These are phyloP conservation scores for Rugonectria rugulosa DNA, from an alignment of 2,329 filamentous ascomycete genomes.

Conservation along the genomic window DNA sequence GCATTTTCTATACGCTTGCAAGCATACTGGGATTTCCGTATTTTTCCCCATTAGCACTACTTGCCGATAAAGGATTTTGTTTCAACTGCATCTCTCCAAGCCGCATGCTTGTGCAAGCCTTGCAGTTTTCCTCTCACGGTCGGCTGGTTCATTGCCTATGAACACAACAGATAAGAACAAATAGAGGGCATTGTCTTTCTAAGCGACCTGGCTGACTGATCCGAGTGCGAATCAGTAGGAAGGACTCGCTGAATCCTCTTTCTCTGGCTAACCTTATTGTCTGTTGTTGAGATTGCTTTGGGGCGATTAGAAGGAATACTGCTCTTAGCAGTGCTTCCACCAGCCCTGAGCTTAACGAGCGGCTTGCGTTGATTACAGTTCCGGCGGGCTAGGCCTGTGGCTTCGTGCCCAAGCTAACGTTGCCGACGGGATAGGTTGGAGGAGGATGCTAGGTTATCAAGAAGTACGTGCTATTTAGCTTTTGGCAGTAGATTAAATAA, in stretches of 20 bases:
- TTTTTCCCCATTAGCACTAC: too few relatives aligned
- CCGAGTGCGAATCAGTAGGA: too few relatives aligned
- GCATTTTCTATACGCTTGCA: not conserved
- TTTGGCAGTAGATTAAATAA: slow-evolving; percentile 20
- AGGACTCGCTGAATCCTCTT: too few relatives aligned
- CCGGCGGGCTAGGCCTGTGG: slow-evolving; percentile 18
- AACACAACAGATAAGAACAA: slow-evolving; percentile 7
- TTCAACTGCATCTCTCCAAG: not conserved
- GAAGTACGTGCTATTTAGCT: slow-evolving; percentile 25
- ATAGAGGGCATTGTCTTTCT: slow-evolving; percentile 7
- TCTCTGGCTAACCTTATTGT: slow-evolving; percentile 13
- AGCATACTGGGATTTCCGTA: too few relatives aligned
- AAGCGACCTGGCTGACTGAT: slow-evolving; percentile 1
- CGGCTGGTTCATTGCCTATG: not conserved
- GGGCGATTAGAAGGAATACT: slow-evolving; percentile 5
- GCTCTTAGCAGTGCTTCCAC: not conserved
- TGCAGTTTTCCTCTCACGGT: not conserved
- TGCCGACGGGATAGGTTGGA: slow-evolving; percentile 13
- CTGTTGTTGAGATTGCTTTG: not conserved
- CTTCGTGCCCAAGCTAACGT: not conserved
- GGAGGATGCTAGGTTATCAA: slow-evolving; percentile 27
- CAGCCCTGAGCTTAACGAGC: slow-evolving; percentile 6
- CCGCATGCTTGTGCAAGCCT: not conserved
- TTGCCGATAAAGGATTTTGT: not conserved
- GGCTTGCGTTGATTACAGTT: slow-evolving; percentile 14